Percentiles rank a stretch among this genome's conserved stretches.
phyloP scores from a whole-genome alignment of 768 basidiomycete species.

The Suillus occidentalis region DNA sequence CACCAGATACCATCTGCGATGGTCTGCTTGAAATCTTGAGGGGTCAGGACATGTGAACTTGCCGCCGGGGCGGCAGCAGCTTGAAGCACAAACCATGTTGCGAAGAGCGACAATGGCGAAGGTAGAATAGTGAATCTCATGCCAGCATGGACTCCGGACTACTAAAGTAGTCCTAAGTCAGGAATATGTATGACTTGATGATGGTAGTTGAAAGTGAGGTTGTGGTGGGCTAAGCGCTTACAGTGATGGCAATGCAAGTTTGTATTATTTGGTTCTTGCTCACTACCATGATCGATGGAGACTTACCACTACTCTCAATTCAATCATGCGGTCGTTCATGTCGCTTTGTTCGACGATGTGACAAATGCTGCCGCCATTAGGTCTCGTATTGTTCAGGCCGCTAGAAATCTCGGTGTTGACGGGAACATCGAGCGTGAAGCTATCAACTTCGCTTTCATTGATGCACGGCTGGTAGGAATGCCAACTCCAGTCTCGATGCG shows the following conservation, averaged over 20 bases:
- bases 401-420: conserved; percentile 52
- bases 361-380: conserved; percentile 61
- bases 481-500: conserved; percentile 12
- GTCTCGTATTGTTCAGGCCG: conserved; percentile 68
- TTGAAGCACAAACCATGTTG: conserved; percentile 31
- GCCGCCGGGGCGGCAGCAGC: conserved; percentile 36
- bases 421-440: conserved; percentile 71
- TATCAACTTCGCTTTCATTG: conserved; percentile 91
- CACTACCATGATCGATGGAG: conserved; percentile 42
- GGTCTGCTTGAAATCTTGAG: conserved; percentile 56
- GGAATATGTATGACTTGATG: neutral
- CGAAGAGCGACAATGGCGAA: conserved; percentile 29
- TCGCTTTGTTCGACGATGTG: conserved; percentile 69
- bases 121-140: conserved; percentile 10
- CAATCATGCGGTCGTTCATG: conserved; percentile 44
- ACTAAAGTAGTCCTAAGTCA: neutral
- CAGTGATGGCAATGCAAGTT: neutral
- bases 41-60: conserved; percentile 44
- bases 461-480: conserved; percentile 73
- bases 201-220: neutral
- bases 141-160: conserved; percentile 10
- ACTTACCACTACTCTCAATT: conserved; percentile 57
- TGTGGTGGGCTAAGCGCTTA: neutral
- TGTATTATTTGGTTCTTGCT: neutral
- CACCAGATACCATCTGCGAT: conserved; percentile 62